Evolutionary conservation across 495 filamentous ascomycete species (phyloP), one percentile per base, ranked within the genome.

Genomic region (Evansstolkia leycettana): DNA sequence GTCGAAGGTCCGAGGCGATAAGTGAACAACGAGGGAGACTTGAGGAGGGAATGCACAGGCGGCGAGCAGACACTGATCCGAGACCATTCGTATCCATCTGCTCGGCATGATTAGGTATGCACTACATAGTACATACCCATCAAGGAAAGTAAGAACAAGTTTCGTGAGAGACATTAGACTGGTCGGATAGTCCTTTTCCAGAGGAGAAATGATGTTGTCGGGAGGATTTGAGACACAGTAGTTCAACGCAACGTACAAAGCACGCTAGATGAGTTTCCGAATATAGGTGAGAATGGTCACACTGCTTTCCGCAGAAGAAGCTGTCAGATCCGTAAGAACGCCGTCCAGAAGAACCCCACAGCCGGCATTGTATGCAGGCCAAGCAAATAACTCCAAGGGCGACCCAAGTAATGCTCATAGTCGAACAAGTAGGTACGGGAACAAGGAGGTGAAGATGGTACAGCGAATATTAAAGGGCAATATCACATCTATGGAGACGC

Each of bases 401-500:
- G 42, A 54, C 35, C 52, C 46, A 47, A 51, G 44, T 44, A 43
- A 59, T 62, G 54, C 57, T 57, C 51, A 43, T 35, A 46, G 50
- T 47, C 47, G 51, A 60, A 52, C 41, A 47, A 44, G 42, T 40
- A 47, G 40, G 40, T 52, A 52, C 41, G 48, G 48, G 47, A 60
- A 54, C 42, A 41, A 54, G 42, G 41, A 48, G 46, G 36, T 46
- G 41, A 52, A 51, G 54, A 46, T 47, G 48, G 53, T 55, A 57
- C 47, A 54, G 46, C 45, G 39, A 50, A 54, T 36, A 46, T 37
- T 41, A 51, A 43, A 34, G 36, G 48, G 41, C 32, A 35, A 25
- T 8, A 11, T 36, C 20, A 27, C 24, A 31, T 50, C 46, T 64
- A 73, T 54, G 79, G 76, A 31, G 77, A 79, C 38, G 83, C 75